Conservation (phyloP, 2,329 filamentous ascomycete genomes). For the Botryotinia narcissicola region DNA sequence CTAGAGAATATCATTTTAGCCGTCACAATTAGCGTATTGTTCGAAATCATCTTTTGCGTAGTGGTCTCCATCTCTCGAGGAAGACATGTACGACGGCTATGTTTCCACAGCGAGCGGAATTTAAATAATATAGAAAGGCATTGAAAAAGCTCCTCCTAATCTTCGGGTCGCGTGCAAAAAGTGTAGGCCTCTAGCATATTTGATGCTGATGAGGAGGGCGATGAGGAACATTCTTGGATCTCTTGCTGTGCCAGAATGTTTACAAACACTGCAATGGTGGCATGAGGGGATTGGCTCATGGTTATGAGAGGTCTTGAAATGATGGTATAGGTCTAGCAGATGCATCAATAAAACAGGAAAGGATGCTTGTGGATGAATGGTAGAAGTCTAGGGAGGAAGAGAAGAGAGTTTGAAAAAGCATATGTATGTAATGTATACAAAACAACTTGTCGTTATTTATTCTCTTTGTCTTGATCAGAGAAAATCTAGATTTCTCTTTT, state of each 20-base stretch:
- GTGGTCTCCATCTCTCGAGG: too few species aligned
- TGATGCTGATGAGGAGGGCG: not conserved
- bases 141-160: not conserved
- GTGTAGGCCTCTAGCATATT: not conserved
- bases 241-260: not conserved
- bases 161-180: fast-evolving
- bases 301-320: not conserved
- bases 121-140: fast-evolving
- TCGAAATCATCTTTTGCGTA: not conserved
- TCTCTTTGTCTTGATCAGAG: not conserved
- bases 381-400: not conserved
- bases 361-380: too few species aligned
- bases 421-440: not conserved
- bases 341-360: not conserved
- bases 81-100: not conserved
- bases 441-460: fast-evolving
- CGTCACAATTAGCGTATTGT: too few species aligned
- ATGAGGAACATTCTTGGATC: not conserved
- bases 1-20: not conserved
- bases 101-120: not conserved
- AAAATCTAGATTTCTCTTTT: too few species aligned
- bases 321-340: not conserved
- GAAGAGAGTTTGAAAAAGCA: not conserved
- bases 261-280: not conserved
- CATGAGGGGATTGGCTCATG: fast-evolving